Conservation (phyloP, 2,329 filamentous ascomycete species). For the Epichloe scottii region DNA sequence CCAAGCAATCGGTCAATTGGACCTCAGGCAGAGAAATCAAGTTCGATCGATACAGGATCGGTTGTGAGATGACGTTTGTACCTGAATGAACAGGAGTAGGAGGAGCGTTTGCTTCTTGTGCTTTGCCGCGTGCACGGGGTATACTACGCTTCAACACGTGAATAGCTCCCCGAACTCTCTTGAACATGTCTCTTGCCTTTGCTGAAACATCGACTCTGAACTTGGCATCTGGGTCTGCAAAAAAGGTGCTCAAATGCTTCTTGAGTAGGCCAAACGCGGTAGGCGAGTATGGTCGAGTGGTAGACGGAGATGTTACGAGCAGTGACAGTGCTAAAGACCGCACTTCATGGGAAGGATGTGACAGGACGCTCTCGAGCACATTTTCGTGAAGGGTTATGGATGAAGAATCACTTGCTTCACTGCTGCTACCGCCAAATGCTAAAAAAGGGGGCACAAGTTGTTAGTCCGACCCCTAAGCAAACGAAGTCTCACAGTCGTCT, state of each 20-base stretch:
- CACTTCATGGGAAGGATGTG: slow-evolving; percentile 48
- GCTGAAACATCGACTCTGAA: slow-evolving; percentile 71
- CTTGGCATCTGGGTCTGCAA: slow-evolving; percentile 77
- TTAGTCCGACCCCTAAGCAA: background rate
- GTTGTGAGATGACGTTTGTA: slow-evolving; percentile 11
- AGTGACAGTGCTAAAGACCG: slow-evolving; percentile 73
- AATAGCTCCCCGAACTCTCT: slow-evolving; percentile 58
- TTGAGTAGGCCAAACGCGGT: slow-evolving; percentile 50
- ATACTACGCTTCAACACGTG: slow-evolving; percentile 38
- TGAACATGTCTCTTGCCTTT: slow-evolving; percentile 62
- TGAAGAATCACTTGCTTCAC: slow-evolving; percentile 8
- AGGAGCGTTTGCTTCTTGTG: slow-evolving; percentile 19
- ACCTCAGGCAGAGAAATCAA: slow-evolving; percentile 25
- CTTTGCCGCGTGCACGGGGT: slow-evolving; percentile 21
- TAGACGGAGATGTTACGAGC: slow-evolving; percentile 61
- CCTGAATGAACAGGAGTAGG: background rate
- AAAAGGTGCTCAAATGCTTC: slow-evolving; percentile 54
- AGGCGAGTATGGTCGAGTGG: slow-evolving; percentile 57
- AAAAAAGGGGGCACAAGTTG: background rate
- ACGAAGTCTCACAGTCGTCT: background rate
- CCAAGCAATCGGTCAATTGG: slow-evolving; percentile 26
- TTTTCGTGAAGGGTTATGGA: slow-evolving; percentile 26
- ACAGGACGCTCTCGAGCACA: slow-evolving; percentile 39
- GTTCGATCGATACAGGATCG: slow-evolving; percentile 26
- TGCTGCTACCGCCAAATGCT: slow-evolving; percentile 16